phyloP scores from a whole-genome alignment of 768 basidiomycete species.

The Dentipellis fragilis region DNA sequence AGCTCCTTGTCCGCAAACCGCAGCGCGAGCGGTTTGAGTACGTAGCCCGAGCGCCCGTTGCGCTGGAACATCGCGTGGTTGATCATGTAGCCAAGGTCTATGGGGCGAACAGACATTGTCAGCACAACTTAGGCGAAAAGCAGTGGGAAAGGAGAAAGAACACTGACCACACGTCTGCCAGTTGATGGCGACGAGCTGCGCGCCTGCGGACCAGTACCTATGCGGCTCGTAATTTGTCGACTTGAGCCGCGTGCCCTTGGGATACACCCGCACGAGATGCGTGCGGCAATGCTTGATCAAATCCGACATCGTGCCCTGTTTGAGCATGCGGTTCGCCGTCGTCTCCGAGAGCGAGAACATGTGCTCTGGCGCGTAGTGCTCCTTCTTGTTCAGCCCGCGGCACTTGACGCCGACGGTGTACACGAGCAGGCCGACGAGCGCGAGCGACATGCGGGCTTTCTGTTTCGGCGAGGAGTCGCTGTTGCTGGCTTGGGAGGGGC shows the following conservation, averaged over 20 bases:
- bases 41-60: slow-evolving; percentile 81
- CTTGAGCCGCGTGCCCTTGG: slow-evolving; percentile 69
- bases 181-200: slow-evolving; percentile 88
- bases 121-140: background rate
- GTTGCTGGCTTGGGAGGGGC: slow-evolving; percentile 7
- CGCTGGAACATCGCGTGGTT: slow-evolving; percentile 94
- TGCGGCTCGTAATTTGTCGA: slow-evolving; percentile 87
- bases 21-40: slow-evolving; percentile 79
- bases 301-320: slow-evolving; percentile 46
- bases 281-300: slow-evolving; percentile 80
- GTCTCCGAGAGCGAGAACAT: slow-evolving; percentile 90
- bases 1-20: slow-evolving; percentile 54
- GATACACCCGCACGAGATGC: slow-evolving; percentile 81
- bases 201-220: slow-evolving; percentile 81
- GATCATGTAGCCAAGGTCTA: slow-evolving; percentile 85
- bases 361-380: slow-evolving; percentile 77
- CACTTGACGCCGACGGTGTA: slow-evolving; percentile 97
- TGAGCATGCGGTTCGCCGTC: slow-evolving; percentile 66
- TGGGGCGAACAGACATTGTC: background rate
- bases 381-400: slow-evolving; percentile 79
- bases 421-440: slow-evolving; percentile 67
- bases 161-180: slow-evolving; percentile 91
- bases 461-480: slow-evolving; percentile 13
- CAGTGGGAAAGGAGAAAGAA: background rate
- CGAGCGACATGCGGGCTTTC: slow-evolving; percentile 65